Evolutionary conservation across 306 rosid species (phyloP).

Genomic region (Quercus alba): DNA sequence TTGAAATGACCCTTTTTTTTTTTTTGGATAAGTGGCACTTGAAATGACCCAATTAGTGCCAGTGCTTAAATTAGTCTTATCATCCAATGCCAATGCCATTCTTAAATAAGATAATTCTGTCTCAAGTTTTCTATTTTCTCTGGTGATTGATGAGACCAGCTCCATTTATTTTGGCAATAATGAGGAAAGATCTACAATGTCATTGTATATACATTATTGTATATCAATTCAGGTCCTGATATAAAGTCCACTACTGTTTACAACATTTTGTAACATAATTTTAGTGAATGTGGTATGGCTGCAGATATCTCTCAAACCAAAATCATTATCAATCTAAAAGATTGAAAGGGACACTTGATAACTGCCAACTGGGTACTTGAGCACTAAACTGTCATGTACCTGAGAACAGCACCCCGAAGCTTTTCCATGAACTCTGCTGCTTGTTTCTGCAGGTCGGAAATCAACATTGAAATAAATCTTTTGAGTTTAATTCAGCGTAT

Average conservation of each 20-base stretch:
- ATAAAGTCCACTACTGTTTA: background rate
- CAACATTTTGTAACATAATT: background rate
- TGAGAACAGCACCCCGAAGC: constrained; percentile 81
- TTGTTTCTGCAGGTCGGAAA: constrained; percentile 53
- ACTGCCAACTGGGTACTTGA: constrained; percentile 22
- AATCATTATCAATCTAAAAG: background rate
- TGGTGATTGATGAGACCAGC: background rate
- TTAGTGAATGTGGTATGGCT: background rate
- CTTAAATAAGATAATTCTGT: background rate
- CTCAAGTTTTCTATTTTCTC: background rate
- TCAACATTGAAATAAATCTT: constrained; percentile 7
- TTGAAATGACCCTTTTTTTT: too few relatives aligned
- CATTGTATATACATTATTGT: background rate
- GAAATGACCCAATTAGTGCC: background rate
- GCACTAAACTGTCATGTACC: constrained; percentile 71
- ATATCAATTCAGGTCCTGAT: too few relatives aligned
- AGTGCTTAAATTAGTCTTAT: background rate
- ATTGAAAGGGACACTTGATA: constrained; percentile 4
- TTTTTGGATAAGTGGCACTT: background rate
- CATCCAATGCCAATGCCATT: background rate
- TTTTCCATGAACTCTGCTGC: constrained; percentile 94
- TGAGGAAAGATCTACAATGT: background rate
- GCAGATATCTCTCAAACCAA: background rate
- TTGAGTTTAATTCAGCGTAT: background rate
- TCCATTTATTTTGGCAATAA: background rate